A percentile compares a stretch with the other conserved stretches of the same genome.
These are phyloP conservation scores for Cercospora beticola DNA, from an alignment of 2,329 filamentous ascomycete species.

Conservation along the genomic window DNA sequence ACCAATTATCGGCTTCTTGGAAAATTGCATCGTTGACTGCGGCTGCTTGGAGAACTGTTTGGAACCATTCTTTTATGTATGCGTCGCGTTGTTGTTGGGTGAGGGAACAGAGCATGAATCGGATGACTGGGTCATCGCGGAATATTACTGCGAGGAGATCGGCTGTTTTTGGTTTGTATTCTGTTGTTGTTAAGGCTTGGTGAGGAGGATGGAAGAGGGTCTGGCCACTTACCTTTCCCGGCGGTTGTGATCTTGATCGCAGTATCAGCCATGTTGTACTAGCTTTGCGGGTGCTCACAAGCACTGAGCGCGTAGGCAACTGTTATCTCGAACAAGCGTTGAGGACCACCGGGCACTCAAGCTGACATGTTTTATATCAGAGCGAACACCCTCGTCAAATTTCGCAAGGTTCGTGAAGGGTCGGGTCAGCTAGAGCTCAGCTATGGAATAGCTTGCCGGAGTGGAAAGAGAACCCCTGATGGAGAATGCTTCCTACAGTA, in stretches of 20 bases:
- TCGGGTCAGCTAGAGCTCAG: neutral
- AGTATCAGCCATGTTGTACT: neutral
- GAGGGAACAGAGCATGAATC: slow-evolving; percentile 27
- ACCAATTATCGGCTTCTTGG: slow-evolving; percentile 26
- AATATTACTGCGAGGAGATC: slow-evolving; percentile 19
- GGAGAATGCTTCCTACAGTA: neutral
- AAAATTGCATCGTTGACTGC: slow-evolving; percentile 28
- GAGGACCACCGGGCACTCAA: neutral
- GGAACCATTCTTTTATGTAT: slow-evolving; percentile 28
- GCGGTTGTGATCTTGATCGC: neutral
- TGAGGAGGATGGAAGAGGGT: neutral
- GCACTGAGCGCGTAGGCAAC: neutral
- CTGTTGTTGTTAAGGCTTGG: neutral
- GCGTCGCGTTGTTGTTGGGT: slow-evolving; percentile 11
- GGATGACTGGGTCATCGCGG: slow-evolving; percentile 28
- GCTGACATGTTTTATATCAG: neutral
- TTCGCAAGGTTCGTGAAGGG: neutral
- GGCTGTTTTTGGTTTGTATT: slow-evolving; percentile 3
- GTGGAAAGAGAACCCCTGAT: no score
- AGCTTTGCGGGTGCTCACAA: neutral
- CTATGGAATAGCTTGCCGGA: neutral
- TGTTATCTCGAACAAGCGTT: neutral
- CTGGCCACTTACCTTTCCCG: neutral
- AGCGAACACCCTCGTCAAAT: neutral
- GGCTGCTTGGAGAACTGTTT: slow-evolving; percentile 26